A percentile compares a stretch with the other conserved stretches of the same genome.
Evolutionary conservation across 2,329 filamentous ascomycete species (phyloP).

Genomic region (Pseudocercospora musae): DNA sequence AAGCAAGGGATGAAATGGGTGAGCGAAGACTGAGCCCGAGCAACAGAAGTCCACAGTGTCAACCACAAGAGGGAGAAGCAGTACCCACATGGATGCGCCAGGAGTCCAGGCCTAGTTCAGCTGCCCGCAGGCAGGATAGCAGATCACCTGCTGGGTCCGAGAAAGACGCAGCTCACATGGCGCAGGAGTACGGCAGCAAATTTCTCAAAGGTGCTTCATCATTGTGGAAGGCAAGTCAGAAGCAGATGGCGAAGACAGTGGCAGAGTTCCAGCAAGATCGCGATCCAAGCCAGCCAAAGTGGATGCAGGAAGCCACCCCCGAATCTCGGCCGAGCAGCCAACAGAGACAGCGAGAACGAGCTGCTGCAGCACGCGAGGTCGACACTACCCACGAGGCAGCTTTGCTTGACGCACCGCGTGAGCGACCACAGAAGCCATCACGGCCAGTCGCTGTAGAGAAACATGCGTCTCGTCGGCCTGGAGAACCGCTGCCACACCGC

Average conservation of each 20-base stretch:
- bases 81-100: slow-evolving; percentile 63
- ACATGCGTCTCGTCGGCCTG: slow-evolving; percentile 19
- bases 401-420: slow-evolving; percentile 66
- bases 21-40: slow-evolving; percentile 22
- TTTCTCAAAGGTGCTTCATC: slow-evolving; percentile 93
- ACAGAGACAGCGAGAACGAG: slow-evolving; percentile 25
- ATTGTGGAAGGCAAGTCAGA: slow-evolving; percentile 90
- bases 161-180: slow-evolving; percentile 74
- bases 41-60: slow-evolving; percentile 24
- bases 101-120: slow-evolving; percentile 49
- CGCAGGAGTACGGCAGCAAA: slow-evolving; percentile 75
- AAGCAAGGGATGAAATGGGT: slow-evolving; percentile 45
- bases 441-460: slow-evolving; percentile 28
- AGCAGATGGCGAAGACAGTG: slow-evolving; percentile 87
- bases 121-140: slow-evolving; percentile 50
- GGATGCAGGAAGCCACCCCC: slow-evolving; percentile 74
- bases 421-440: slow-evolving; percentile 48
- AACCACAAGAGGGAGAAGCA: slow-evolving; percentile 37
- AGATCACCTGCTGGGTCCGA: slow-evolving; percentile 56
- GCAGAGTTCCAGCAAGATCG: slow-evolving; percentile 76
- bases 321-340: slow-evolving; percentile 28
- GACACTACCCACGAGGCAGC: slow-evolving; percentile 59
- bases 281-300: slow-evolving; percentile 81
- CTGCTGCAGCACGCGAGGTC: slow-evolving; percentile 12
- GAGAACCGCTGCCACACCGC: slow-evolving; percentile 37